Evolutionary conservation across 495 filamentous ascomycete species (phyloP), one percentile per base, ranked within the genome.

Genomic region (Tirmania nivea): DNA sequence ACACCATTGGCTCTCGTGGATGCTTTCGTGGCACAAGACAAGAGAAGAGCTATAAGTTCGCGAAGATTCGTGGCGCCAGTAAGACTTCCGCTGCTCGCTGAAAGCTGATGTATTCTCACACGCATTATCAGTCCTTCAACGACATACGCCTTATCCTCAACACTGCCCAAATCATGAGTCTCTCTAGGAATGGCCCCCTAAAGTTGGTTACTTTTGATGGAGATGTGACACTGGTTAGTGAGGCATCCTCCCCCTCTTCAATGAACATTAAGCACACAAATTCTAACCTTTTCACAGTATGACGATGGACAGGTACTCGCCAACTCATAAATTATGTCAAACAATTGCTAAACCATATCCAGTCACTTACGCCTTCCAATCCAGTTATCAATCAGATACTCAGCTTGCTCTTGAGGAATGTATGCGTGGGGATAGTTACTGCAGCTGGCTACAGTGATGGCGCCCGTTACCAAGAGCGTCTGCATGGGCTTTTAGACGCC

Each of bases 211-310:
- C 90, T 12, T 96, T 97, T 60, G 90, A 97, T 65, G 92, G 92
- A 64, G 92, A 97, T 61, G 86, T 97, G 11, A 97, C 92, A 7
- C 76, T 97, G 37, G 96, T 96, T 66, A 86, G 94, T 57, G 89
- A 97, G 62, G 92, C 89, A 10, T 71, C 25, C 25, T 31, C 25
- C 25, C 7, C n/a, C n/a, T n/a, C 2, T 7, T 31, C 25, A 1
- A 31, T 31, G 25, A 31, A 31, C 25, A 0, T 31, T 31, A 31
- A 31, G 25, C 2, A 31, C 25, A 31, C 7, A 31, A 31, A 5
- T 31, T 3, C 25, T 31, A 7, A 31, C 25, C 3, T 31, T 45
- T 19, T 5, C 39, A 14, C 17, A 45, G 39, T 45, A 45, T 45
- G 39, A 45, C 3, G 39, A 45, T 45, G 39, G 39, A 14, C 39